phyloP scores from a whole-genome alignment of 306 rosid species.

The Vicia faba region DNA sequence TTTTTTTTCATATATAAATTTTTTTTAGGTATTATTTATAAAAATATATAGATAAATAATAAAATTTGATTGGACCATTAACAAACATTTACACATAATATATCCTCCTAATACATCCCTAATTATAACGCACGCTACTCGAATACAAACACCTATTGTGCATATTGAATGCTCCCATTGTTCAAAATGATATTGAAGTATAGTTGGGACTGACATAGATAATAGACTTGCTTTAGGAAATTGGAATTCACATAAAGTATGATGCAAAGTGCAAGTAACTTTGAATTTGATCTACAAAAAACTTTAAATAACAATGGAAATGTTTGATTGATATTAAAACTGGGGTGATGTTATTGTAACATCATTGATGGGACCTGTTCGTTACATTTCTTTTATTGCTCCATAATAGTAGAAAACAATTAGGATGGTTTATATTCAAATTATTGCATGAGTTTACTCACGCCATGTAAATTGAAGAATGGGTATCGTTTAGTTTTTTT shows the following conservation, averaged over 20 bases:
- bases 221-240: not conserved
- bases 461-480: conserved; percentile 14
- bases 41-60: too few relatives aligned
- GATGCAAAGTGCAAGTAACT: not conserved
- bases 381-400: conserved; percentile 17
- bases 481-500: conserved; percentile 23
- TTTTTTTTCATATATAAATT: too few relatives aligned
- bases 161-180: conserved; percentile 5
- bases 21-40: too few relatives aligned
- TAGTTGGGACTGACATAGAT: conserved; percentile 9
- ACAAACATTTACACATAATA: too few relatives aligned
- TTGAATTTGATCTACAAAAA: conserved; percentile 2
- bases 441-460: conserved; percentile 6
- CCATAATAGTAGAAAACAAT: not conserved
- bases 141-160: not conserved
- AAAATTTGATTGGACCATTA: too few relatives aligned
- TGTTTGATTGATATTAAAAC: conserved; percentile 8
- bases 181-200: not conserved
- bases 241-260: not conserved
- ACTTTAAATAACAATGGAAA: not conserved
- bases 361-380: not conserved
- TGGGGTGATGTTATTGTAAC: conserved; percentile 16
- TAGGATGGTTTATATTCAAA: not conserved
- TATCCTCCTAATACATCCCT: too few relatives aligned
- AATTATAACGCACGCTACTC: conserved; percentile 10